Conservation (phyloP, 345 rosid genomes). For the Capsella bursapastoris region DNA sequence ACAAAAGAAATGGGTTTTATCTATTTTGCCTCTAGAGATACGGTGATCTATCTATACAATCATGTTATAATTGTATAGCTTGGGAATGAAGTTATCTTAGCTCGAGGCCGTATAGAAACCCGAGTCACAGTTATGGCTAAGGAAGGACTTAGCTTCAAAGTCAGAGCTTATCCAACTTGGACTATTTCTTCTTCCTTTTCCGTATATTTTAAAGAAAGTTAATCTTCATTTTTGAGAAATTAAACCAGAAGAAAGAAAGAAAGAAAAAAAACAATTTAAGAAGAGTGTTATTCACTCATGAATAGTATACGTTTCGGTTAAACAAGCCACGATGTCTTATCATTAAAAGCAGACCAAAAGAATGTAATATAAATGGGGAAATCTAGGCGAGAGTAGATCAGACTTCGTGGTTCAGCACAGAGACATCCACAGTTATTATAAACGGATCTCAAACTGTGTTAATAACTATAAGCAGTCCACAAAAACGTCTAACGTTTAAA, state of each 20-base stretch:
- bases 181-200: neutral
- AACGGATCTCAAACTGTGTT: slow-evolving; percentile 26
- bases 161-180: slow-evolving; percentile 29
- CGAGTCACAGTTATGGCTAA: slow-evolving; percentile 33
- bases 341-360: slow-evolving; percentile 4
- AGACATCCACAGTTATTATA: slow-evolving; percentile 19
- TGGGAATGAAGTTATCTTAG: slow-evolving; percentile 29
- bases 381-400: slow-evolving; percentile 11
- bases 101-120: slow-evolving; percentile 35
- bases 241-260: neutral
- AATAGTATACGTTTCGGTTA: slow-evolving; percentile 14
- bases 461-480: slow-evolving; percentile 3
- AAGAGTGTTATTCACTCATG: slow-evolving; percentile 12
- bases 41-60: neutral
- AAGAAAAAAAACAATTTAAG: neutral
- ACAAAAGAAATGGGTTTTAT: neutral
- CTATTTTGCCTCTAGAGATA: neutral
- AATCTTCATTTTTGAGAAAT: slow-evolving; percentile 12
- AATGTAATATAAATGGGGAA: neutral
- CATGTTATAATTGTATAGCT: slow-evolving; percentile 20
- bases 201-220: slow-evolving; percentile 14
- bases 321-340: slow-evolving; percentile 9
- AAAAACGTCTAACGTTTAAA: slow-evolving; percentile 8
- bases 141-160: slow-evolving; percentile 16
- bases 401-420: slow-evolving; percentile 20